These are phyloP conservation scores for Trametes villosa DNA, from an alignment of 768 basidiomycete genomes.

Conservation along the genomic window DNA sequence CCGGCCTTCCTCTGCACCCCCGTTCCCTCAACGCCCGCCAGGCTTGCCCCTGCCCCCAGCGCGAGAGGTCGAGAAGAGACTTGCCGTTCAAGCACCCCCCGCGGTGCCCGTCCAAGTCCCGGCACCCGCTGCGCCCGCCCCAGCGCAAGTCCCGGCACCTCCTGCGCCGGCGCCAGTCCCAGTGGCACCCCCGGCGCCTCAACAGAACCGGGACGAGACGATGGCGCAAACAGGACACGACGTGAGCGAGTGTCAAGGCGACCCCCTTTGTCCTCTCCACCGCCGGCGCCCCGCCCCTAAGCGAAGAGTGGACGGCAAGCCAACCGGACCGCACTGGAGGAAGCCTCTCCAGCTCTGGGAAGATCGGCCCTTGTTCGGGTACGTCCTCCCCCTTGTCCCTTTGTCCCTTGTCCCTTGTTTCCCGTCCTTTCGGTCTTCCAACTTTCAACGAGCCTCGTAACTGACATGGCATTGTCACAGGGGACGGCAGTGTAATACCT, in stretches of 20 bases:
- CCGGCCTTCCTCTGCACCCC: too few species aligned
- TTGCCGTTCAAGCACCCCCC: neutral
- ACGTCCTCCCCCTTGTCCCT: neutral
- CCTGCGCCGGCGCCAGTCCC: neutral
- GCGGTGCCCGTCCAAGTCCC: neutral
- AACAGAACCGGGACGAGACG: too few species aligned
- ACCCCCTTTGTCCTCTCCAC: constrained; percentile 6
- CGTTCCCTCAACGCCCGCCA: too few species aligned
- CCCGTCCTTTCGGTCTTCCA: neutral
- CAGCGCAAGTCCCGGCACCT: neutral
- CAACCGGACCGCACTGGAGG: constrained; percentile 1
- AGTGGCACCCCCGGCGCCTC: too few species aligned
- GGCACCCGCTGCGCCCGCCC: neutral
- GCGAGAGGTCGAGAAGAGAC: too few species aligned
- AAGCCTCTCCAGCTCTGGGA: neutral
- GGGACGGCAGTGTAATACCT: neutral
- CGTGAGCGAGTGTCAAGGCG: neutral
- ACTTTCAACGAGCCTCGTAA: neutral
- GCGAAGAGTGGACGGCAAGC: too few species aligned
- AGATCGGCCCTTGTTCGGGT: constrained; percentile 2
- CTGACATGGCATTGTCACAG: neutral
- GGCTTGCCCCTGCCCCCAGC: too few species aligned
- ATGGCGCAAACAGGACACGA: neutral
- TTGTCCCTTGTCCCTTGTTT: too few species aligned
- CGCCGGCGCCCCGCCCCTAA: constrained; percentile 1